Evolutionary conservation across 257 asterid genomes (phyloP), one percentile per base, ranked within the genome.

Genomic region (Avicennia marina): DNA sequence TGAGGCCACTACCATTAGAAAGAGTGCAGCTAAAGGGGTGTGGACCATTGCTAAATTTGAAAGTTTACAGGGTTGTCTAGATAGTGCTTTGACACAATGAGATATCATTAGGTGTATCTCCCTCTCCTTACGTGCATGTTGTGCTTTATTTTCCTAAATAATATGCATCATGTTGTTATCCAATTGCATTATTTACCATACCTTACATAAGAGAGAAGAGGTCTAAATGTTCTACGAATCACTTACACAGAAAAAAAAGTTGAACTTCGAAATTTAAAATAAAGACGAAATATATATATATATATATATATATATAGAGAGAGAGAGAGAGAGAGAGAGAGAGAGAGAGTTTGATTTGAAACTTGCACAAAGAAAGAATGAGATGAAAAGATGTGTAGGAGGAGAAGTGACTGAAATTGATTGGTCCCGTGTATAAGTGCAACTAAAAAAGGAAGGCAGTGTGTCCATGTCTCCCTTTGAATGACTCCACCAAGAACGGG

Each of bases 401-500:
- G 7, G 2, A 43, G 47, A 33, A 15, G 39, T 43, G 48, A 48
- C 24, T 34, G 21, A 31, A 15, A 58, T 5, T 34, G 20, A 31
- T 63, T 27, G 67, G 67, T 60, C 72, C 72, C 76, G 68, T 63
- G 33, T 29, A 20, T 25, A 40, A 54, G 53, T 54, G 75, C 67
- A 65, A 60, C 65, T 57, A 42, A 64, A 51, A 62, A 70, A 47
- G 72, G 53, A 59, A 50, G 53, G 63, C 48, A 58, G 65, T 56
- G 63, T 74, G 76, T 63, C 69, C n/a, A 66, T 72, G 80, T 60
- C 78, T 64, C 75, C 72, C 66, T 48, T 49, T 44, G 32, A 62
- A 63, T 56, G 70, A 60, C 68, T 52, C 70, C 71, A 64, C 65
- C 65, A 71, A 68, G 70, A 73, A 69, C 53, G 45, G 38, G 60